A percentile compares a stretch with the other conserved stretches of the same genome.
phyloP scores from a whole-genome alignment of 768 basidiomycete genomes.

The Pulveroboletus sp. region DNA sequence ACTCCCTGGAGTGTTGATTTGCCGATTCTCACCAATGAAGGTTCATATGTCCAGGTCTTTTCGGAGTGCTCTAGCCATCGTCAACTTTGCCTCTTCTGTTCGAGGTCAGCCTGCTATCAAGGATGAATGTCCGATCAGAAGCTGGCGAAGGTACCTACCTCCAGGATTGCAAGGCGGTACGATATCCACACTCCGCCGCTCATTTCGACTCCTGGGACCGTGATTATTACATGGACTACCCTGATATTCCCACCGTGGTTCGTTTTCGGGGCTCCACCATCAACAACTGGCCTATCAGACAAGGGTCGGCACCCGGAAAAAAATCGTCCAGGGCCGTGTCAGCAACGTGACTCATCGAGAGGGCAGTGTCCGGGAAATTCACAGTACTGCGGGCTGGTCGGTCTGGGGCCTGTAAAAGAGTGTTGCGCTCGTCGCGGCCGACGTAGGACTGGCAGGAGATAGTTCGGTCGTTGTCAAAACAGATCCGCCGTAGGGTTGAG shows the following conservation, averaged over 20 bases:
- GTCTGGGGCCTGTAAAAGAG: neutral
- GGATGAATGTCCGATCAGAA: no score
- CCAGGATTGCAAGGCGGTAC: neutral
- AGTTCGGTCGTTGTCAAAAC: neutral
- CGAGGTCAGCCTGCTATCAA: no score
- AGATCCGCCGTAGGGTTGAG: neutral
- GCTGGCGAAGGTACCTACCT: neutral
- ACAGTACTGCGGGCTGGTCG: neutral
- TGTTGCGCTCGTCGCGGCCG: neutral
- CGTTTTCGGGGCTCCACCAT: neutral
- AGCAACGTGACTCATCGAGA: slow-evolving; percentile 24
- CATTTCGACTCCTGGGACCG: no score
- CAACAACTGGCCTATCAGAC: slow-evolving; percentile 12
- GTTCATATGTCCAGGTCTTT: no score
- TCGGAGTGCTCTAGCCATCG: no score
- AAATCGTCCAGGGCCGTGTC: slow-evolving; percentile 18
- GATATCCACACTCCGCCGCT: neutral
- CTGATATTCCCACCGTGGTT: slow-evolving; percentile 8
- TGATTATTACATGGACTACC: neutral
- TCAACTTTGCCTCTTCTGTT: no score
- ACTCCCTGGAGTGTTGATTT: neutral
- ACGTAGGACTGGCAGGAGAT: neutral
- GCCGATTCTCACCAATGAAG: no score
- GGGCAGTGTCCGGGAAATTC: slow-evolving; percentile 1
- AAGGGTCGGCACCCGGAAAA: slow-evolving; percentile 9